Base-by-base conservation (phyloP, 306 rosid genomes). In the Quercus ilex region DNA sequence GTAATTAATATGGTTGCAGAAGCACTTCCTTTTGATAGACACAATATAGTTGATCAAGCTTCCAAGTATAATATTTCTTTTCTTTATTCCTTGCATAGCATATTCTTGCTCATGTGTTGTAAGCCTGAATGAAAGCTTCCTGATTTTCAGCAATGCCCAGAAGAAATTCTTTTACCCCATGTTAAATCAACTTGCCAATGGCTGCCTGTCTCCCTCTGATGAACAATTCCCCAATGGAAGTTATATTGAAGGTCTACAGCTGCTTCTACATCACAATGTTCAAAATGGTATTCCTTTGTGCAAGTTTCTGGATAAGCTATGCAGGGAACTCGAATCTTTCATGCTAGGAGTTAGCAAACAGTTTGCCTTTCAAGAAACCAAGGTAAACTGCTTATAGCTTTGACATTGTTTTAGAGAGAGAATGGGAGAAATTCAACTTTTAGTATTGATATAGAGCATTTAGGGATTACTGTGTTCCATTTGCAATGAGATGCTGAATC, bases 81-180 rank as follows among this genome's bases (percentile, higher is more conserved):
- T 85, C 59, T 73, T 59, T 84, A 49, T 80, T 56, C 69, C 75
- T 30, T 82, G 25, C 17, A 17, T 64, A 18, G 59, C 80, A 19
- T 64, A 31, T 77, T 53, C 43, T 56, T 67, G 4, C 51, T 67
- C 51, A 69, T 13, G 52, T 60, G 69, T 79, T 74, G 5, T 86
- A 68, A 82, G 78, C 71, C 69, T 79, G 64, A 69, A 38, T 63
- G 69, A 28, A 70, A 78, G 65, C 70, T 83, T 83, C 43, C 65
- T 87, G 81, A 77, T 83, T 38, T 73, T 62, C 93, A 91, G 99
- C 81, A 85, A 85, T 83, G 98, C 98, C 55, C 78, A 80, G 88
- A 88, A 90, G 81, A 92, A 87, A 83, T 80, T 91, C 78, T 85
- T 92, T 80, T 78, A 69, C 74, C 91, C 94, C 28, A 52, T 90